A percentile compares a stretch with the other conserved stretches of the same genome.
These are phyloP conservation scores for Fomitopsis palustris DNA, from an alignment of 1,284 basidiomycete species.

Conservation along the genomic window DNA sequence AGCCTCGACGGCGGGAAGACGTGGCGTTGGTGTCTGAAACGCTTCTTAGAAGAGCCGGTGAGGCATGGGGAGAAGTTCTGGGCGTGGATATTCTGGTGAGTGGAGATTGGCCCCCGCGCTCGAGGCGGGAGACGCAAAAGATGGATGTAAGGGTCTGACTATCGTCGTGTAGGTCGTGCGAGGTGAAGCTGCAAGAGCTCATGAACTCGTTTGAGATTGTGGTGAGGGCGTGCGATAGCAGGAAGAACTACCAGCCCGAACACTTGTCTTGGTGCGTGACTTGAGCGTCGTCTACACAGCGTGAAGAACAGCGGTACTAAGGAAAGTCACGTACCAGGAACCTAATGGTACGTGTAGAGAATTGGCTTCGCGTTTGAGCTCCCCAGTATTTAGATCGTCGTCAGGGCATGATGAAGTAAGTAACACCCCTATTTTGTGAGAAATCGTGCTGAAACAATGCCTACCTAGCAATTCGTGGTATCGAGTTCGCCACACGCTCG, in stretches of 20 bases:
- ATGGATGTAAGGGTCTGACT: not conserved
- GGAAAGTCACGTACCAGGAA: no score
- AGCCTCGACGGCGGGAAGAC: constrained; percentile 21
- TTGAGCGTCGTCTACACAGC: not conserved
- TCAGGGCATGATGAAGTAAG: constrained; percentile 25
- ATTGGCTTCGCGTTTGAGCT: constrained; percentile 4
- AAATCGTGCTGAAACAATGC: not conserved
- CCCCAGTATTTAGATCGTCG: not conserved
- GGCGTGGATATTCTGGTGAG: constrained; percentile 26
- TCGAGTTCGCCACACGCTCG: constrained; percentile 14
- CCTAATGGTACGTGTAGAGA: not conserved
- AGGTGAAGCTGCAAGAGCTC: constrained; percentile 16
- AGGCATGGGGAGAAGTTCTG: constrained; percentile 24
- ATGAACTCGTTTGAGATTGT: constrained; percentile 14
- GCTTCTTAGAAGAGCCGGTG: constrained; percentile 14
- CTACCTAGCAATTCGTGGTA: constrained; percentile 22
- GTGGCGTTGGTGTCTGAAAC: constrained; percentile 22
- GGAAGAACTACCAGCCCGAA: constrained; percentile 21
- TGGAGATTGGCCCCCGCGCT: not conserved
- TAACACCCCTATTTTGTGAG: not conserved
- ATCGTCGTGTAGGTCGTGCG: constrained; percentile 18
- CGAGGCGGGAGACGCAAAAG: not conserved
- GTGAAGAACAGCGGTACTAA: no score
- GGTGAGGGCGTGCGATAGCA: constrained; percentile 18
- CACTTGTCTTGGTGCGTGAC: not conserved